Evolutionary conservation across 2,329 filamentous ascomycete genomes (phyloP).

Genomic region (Penicillium janthinellum): DNA sequence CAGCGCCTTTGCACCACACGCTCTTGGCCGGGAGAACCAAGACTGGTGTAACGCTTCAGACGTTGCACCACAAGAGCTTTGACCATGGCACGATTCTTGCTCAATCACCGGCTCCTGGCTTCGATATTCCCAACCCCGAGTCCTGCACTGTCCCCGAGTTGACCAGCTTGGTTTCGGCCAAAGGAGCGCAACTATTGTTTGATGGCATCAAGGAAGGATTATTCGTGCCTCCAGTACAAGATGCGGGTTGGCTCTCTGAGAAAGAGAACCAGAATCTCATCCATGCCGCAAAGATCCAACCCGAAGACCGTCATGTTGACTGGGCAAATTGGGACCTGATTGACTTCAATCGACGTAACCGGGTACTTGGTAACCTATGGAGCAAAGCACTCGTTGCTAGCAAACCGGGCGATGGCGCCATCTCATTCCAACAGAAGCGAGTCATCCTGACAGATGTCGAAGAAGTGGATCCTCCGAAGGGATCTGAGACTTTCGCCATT

Average conservation of each 20-base stretch:
- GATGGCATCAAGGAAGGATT: slow-evolving; percentile 62
- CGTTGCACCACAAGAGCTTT: slow-evolving; percentile 73
- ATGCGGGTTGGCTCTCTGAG: slow-evolving; percentile 31
- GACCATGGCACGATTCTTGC: slow-evolving; percentile 76
- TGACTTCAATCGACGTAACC: slow-evolving; percentile 58
- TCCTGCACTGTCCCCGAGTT: slow-evolving; percentile 54
- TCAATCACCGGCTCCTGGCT: slow-evolving; percentile 64
- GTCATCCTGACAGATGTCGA: slow-evolving; percentile 43
- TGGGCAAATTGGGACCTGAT: slow-evolving; percentile 59
- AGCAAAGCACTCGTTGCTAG: slow-evolving; percentile 42
- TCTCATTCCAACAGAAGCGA: slow-evolving; percentile 34
- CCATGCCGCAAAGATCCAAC: slow-evolving; percentile 73
- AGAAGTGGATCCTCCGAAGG: slow-evolving; percentile 31
- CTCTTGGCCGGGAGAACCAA: slow-evolving; percentile 62
- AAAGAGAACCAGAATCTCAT: slow-evolving; percentile 31
- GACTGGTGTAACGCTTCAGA: slow-evolving; percentile 84
- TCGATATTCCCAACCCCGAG: slow-evolving; percentile 52
- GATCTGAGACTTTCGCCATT: slow-evolving; percentile 29
- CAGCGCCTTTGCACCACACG: slow-evolving; percentile 85
- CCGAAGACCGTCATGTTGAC: slow-evolving; percentile 64
- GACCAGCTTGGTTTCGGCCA: slow-evolving; percentile 57
- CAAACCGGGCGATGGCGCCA: slow-evolving; percentile 19
- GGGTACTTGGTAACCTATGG: slow-evolving; percentile 70
- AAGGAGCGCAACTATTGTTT: slow-evolving; percentile 73
- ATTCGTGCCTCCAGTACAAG: slow-evolving; percentile 64